Evolutionary conservation across 2,329 filamentous ascomycete species (phyloP).

Genomic region (Pseudocercospora cruenta): DNA sequence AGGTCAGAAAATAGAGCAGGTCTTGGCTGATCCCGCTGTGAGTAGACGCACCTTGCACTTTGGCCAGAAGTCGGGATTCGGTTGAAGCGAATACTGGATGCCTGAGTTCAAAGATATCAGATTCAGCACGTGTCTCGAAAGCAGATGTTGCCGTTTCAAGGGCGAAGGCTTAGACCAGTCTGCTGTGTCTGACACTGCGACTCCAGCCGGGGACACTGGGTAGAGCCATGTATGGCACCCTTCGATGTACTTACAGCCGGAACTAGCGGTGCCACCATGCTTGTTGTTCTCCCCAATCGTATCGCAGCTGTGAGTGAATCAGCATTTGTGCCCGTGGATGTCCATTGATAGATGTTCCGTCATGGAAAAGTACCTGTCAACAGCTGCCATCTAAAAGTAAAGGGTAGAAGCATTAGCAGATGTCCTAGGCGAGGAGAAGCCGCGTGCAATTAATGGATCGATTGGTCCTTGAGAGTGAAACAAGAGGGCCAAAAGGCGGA

Average conservation of each 20-base stretch:
- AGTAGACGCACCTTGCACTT: conserved; percentile 4
- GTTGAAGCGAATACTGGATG: conserved; percentile 18
- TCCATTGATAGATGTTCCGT: neutral
- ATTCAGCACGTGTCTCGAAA: too few species aligned
- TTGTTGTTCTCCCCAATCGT: conserved; percentile 13
- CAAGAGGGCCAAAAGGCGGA: too few species aligned
- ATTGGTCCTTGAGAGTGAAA: too few species aligned
- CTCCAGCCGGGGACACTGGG: too few species aligned
- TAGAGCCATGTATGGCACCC: too few species aligned
- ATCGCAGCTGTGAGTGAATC: conserved; percentile 10
- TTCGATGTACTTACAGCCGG: conserved; percentile 9
- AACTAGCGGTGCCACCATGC: conserved; percentile 17
- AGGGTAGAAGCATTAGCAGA: too few species aligned
- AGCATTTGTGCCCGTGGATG: neutral
- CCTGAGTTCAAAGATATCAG: too few species aligned
- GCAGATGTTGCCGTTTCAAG: too few species aligned
- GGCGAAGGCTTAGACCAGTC: too few species aligned
- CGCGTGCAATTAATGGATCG: too few species aligned
- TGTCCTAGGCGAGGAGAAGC: too few species aligned
- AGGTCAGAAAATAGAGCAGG: neutral
- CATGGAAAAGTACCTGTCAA: conserved; percentile 6
- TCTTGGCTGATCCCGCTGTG: neutral
- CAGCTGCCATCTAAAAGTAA: neutral
- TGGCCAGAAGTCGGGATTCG: conserved; percentile 20
- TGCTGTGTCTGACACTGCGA: too few species aligned